Evolutionary conservation across 179 eudicot species (phyloP), one percentile per base, ranked within the genome.

Genomic region (Spergularia azorica): DNA sequence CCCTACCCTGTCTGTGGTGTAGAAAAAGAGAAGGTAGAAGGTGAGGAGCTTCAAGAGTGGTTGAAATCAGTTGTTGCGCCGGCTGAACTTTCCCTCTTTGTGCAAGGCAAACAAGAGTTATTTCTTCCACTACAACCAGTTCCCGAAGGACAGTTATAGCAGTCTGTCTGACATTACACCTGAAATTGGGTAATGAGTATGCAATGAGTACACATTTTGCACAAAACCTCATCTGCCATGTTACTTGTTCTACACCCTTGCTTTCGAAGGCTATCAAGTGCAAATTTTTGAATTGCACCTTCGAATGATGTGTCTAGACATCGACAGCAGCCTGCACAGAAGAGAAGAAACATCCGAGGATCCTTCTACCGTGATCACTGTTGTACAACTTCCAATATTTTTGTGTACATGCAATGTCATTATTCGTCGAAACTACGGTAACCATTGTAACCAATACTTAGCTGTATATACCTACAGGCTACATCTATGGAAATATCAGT

Each of bases 21-120:
- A 95, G 98, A 83, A 38, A 89, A 89, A 68, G 97, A 95, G 87
- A 95, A 95, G 83, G 94, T 95, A 68, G 98, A 95, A 81, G 98
- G 98, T 10, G 95, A 93, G 79, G 97, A 91, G 80, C 85, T 95
- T 77, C 92, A 91, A 54, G 86, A 90, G 72, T 93, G 97, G 97
- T 85, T 95, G 84, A 93, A 91, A 75, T 26, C 80, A 85, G 98
- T 95, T 67, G 97, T 93, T 72, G 95, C 96, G 21, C 98, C 97
- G 15, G 82, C 91, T 12, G 98, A 95, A 81, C 97, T 95, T 15
- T 73, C 92, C 1, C 73, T 86, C 72, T 95, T 95, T 79, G 79
- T 95, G 66, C 76, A 81, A 55, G 95, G 92, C 79, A 87, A 80
- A 70, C 93, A 90, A 75, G 90, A 84, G 64, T 78, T 92, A 59